Base-by-base conservation (phyloP, 2,329 filamentous ascomycete genomes). In the Chlorencoelia australis region DNA sequence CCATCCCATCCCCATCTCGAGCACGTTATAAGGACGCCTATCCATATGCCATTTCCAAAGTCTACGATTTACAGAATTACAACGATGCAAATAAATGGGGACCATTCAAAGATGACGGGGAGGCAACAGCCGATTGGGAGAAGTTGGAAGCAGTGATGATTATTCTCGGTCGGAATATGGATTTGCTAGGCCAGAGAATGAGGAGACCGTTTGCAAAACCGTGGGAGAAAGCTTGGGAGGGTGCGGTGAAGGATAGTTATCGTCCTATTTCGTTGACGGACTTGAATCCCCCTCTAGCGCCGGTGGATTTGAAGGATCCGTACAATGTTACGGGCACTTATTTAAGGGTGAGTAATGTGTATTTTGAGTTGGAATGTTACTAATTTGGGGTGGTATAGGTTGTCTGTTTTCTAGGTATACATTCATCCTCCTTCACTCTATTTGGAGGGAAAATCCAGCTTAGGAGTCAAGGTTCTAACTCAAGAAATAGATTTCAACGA, bases 141-240 rank as follows among this genome's bases (percentile, higher is more conserved):
- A 84, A 82, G 60, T 61, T 87, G 8, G 82, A 88, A 57, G 76
- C 79, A 7, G 71, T 86, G 36, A 73, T 86, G 66, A 63, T 87
- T 4, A 13, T 29, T n/a, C 27, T 35, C 11, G 28, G 26, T 6
- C 21, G 13, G 16, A 41, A 33, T 36, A 9, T 33, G 16, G 29
- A 7, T 7, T 9, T 11, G 3, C 15, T 20, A 13, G 15, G 21
- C 6, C 13, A 14, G 6, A 30, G 27, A 30, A 16, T 14, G 2
- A 10, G 29, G 7, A 11, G 16, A 3, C 21, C 17, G 29, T 11
- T 31, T 11, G 13, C 17, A 11, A 21, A n/a, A 19, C 31, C 24
- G 9, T 47, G 45, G 8, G 40, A 37, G 24, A 30, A 32, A 14
- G 36, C 37, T 9, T 40, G 29, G n/a, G 19, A 28, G 6, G 38